A percentile compares a stretch with the other conserved stretches of the same genome.
These are phyloP conservation scores for Cladosporium sp. DNA, from an alignment of 2,329 filamentous ascomycete genomes.

Conservation along the genomic window DNA sequence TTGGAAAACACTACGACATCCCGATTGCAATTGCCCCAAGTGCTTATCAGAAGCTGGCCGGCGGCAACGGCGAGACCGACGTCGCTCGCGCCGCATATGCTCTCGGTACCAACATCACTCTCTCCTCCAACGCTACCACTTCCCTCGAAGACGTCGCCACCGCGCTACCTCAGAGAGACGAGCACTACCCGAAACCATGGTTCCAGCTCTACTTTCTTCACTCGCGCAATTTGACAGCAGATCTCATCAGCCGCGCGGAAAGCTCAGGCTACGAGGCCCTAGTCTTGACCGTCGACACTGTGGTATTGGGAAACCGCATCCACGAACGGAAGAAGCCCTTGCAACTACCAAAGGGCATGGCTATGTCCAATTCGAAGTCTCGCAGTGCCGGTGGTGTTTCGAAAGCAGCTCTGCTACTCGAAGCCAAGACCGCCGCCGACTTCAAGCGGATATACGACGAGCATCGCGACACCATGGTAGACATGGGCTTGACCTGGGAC, in stretches of 20 bases:
- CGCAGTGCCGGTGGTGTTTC: slow-evolving; percentile 2
- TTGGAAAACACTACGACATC: slow-evolving; percentile 17
- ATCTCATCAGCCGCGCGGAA: slow-evolving; percentile 48
- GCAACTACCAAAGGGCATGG: slow-evolving; percentile 15
- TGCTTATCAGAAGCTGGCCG: slow-evolving; percentile 26
- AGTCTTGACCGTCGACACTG: slow-evolving; percentile 10
- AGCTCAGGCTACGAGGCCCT: slow-evolving; percentile 16
- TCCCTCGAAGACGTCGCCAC: slow-evolving; percentile 49
- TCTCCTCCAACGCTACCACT: slow-evolving; percentile 35
- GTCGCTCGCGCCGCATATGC: slow-evolving; percentile 21
- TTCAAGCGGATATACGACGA: slow-evolving; percentile 14
- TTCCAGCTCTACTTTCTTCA: slow-evolving; percentile 55
- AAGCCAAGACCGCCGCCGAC: slow-evolving; percentile 19
- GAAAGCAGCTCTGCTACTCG: slow-evolving; percentile 17
- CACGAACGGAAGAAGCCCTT: slow-evolving; percentile 25
- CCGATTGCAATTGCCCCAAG: slow-evolving; percentile 30
- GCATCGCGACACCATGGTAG: slow-evolving; percentile 6
- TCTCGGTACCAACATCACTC: slow-evolving; percentile 23
- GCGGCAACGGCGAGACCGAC: slow-evolving; percentile 26
- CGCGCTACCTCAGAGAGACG: slow-evolving; percentile 32
- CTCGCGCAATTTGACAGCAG: slow-evolving; percentile 45
- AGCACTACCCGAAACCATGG: slow-evolving; percentile 41
- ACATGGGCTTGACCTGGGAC: slow-evolving; percentile 37
- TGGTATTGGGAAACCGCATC: slow-evolving; percentile 27
- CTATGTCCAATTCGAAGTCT: slow-evolving; percentile 20